phyloP scores from a whole-genome alignment of 2,329 filamentous ascomycete genomes.

The Huntiella abstrusa region DNA sequence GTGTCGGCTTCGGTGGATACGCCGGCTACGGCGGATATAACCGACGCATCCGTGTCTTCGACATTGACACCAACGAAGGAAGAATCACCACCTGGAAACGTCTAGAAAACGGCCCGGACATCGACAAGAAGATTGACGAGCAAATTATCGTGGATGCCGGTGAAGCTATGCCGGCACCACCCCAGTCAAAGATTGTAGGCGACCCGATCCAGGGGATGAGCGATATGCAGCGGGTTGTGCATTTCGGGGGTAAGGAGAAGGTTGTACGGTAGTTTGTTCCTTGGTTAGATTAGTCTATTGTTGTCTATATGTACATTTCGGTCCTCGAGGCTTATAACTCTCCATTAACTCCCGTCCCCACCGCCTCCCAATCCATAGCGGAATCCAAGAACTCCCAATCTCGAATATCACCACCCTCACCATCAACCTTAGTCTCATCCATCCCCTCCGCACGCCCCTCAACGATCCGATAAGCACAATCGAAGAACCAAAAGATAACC shows the following conservation, averaged over 20 bases:
- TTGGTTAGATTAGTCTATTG: neutral
- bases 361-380: slow-evolving; percentile 38
- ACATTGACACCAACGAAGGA: slow-evolving; percentile 80
- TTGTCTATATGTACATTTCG: neutral
- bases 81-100: slow-evolving; percentile 86
- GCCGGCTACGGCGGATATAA: slow-evolving; percentile 76
- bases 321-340: neutral
- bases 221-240: slow-evolving; percentile 8
- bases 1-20: slow-evolving; percentile 83
- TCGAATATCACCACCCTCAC: slow-evolving; percentile 14
- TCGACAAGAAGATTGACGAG: slow-evolving; percentile 31
- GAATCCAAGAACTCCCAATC: slow-evolving; percentile 38
- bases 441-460: slow-evolving; percentile 6
- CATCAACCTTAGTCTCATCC: slow-evolving; percentile 15
- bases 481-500: slow-evolving; percentile 38
- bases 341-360: neutral
- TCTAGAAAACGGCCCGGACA: slow-evolving; percentile 46
- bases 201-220: slow-evolving; percentile 10
- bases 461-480: slow-evolving; percentile 28
- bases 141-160: slow-evolving; percentile 49
- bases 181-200: slow-evolving; percentile 6
- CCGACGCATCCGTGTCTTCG: slow-evolving; percentile 71
- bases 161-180: slow-evolving; percentile 19
- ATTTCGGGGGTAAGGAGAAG: slow-evolving; percentile 8
- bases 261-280: slow-evolving; percentile 3